These are phyloP conservation scores for Russula abietina DNA, from an alignment of 768 basidiomycete genomes.

Conservation along the genomic window DNA sequence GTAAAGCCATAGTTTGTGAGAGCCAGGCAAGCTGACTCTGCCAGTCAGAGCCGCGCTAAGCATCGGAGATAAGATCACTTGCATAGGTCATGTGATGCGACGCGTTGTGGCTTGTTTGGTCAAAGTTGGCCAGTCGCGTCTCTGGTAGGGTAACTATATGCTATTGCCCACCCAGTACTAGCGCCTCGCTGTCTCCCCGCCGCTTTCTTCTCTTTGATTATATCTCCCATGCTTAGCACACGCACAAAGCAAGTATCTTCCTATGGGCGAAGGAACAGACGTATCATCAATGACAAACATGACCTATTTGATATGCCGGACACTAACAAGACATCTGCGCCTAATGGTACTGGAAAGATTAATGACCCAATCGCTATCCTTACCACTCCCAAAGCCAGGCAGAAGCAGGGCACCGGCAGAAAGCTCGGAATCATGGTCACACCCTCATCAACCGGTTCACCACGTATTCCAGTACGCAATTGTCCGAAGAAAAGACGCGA, in stretches of 20 bases:
- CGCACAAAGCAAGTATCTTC: conserved; percentile 60
- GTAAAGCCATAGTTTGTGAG: conserved; percentile 60
- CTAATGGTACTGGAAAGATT: neutral
- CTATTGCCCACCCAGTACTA: neutral
- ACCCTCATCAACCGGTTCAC: conserved; percentile 6
- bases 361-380: neutral
- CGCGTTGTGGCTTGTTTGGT: conserved; percentile 28
- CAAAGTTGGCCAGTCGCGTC: conserved; percentile 10
- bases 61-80: neutral
- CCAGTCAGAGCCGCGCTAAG: no score
- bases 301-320: conserved; percentile 14
- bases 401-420: neutral
- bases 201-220: neutral
- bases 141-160: neutral
- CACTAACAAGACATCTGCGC: neutral
- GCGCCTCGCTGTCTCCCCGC: neutral
- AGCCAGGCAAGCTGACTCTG: neutral
- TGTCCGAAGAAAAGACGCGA: conserved; percentile 20
- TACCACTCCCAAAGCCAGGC: neutral
- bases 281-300: conserved; percentile 45
- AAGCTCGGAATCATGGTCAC: neutral
- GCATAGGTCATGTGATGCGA: conserved; percentile 29
- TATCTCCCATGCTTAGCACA: conserved; percentile 45
- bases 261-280: conserved; percentile 58
- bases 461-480: conserved; percentile 18